Evolutionary conservation across 2,329 filamentous ascomycete species (phyloP).

Genomic region (Onygenales sp.): DNA sequence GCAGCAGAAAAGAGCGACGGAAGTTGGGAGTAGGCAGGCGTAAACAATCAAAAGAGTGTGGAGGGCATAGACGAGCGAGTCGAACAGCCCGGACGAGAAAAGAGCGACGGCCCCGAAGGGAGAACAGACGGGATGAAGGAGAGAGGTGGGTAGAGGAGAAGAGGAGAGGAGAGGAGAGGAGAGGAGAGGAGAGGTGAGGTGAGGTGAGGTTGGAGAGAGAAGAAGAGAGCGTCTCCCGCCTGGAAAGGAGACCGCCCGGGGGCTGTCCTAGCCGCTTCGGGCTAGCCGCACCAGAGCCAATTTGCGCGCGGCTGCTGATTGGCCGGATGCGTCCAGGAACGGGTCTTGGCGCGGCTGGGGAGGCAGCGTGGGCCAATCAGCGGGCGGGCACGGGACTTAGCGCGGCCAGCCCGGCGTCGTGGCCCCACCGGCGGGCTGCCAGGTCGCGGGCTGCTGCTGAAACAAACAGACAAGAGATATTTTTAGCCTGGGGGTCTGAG

Average conservation of each 20-base stretch:
- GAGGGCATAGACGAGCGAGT: neutral
- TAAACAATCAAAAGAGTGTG: neutral
- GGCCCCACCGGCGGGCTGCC: too few species aligned
- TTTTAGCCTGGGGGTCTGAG: too few species aligned
- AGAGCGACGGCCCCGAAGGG: constrained; percentile 19
- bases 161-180: constrained; percentile 6
- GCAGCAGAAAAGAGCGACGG: constrained; percentile 6
- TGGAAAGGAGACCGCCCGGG: neutral
- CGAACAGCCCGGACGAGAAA: constrained; percentile 7
- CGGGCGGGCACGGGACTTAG: too few species aligned
- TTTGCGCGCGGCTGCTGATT: too few species aligned
- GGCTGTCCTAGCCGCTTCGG: neutral
- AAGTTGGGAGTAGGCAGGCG: neutral
- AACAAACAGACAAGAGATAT: too few species aligned
- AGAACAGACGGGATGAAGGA: constrained; percentile 18
- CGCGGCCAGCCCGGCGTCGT: too few species aligned
- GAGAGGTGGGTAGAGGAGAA: constrained; percentile 6
- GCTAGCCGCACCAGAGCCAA: too few species aligned
- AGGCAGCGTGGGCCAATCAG: too few species aligned
- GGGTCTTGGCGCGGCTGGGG: too few species aligned
- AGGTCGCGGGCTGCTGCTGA: too few species aligned
- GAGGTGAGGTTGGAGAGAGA: neutral
- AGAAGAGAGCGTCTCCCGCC: neutral
- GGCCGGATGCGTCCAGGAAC: too few species aligned
- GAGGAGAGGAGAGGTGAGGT: constrained; percentile 9